Conservation (phyloP, 805 yeast species). For the Ogataea thermomethanolica region DNA sequence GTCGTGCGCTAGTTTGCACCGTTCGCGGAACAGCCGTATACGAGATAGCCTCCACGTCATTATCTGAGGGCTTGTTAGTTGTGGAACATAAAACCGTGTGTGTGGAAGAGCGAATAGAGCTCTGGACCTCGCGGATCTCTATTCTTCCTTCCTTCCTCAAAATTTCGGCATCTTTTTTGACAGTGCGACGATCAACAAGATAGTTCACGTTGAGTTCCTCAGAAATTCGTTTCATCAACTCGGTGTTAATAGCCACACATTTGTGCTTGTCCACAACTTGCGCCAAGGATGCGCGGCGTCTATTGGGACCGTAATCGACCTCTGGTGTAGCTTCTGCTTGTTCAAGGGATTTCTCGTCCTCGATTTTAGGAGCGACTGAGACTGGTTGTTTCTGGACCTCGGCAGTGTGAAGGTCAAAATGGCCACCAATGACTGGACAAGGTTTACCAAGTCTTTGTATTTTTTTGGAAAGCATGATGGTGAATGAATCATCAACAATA, state of each 20-base stretch:
- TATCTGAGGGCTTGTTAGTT: slow-evolving; percentile 13
- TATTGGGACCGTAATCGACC: slow-evolving; percentile 29
- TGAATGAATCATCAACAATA: slow-evolving; percentile 10
- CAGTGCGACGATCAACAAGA: slow-evolving; percentile 52
- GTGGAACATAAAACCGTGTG: slow-evolving; percentile 11
- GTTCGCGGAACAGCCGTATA: neutral
- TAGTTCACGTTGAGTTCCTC: slow-evolving; percentile 37
- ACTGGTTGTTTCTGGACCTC: neutral
- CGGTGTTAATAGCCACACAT: slow-evolving; percentile 40
- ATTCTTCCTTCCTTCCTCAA: slow-evolving; percentile 33
- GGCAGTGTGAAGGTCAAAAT: slow-evolving; percentile 5
- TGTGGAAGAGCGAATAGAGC: slow-evolving; percentile 7
- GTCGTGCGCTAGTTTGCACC: slow-evolving; percentile 1
- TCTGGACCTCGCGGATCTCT: slow-evolving; percentile 9
- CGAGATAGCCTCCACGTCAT: slow-evolving; percentile 9
- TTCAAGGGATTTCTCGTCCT: neutral
- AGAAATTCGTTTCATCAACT: slow-evolving; percentile 40
- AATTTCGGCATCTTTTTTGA: slow-evolving; percentile 40
- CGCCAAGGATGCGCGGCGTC: slow-evolving; percentile 29
- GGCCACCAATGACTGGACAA: neutral
- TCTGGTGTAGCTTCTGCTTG: slow-evolving; percentile 2
- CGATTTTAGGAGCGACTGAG: slow-evolving; percentile 4
- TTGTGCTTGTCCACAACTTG: slow-evolving; percentile 44
- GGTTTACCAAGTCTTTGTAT: slow-evolving; percentile 9
- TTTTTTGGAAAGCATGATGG: slow-evolving; percentile 4